Evolutionary conservation across 2,329 filamentous ascomycete species (phyloP).

Genomic region (Aspergillus caelatus): DNA sequence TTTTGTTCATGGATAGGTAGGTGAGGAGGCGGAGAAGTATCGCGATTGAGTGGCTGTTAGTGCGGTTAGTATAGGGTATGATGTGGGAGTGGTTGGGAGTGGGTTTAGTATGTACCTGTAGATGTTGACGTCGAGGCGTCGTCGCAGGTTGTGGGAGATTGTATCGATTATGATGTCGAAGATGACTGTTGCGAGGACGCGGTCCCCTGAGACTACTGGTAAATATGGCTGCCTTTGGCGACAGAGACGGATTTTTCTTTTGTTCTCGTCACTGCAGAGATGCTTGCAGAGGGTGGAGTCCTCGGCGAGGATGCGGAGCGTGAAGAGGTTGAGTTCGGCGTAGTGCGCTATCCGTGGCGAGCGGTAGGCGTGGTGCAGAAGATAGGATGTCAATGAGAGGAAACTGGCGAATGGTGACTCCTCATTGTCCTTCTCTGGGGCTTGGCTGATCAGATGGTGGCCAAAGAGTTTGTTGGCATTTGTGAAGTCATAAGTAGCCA

Average conservation of each 20-base stretch:
- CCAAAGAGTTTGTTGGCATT: constrained; percentile 96
- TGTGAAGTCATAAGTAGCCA: constrained; percentile 89
- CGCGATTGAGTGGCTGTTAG: constrained; percentile 67
- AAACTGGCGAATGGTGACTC: constrained; percentile 79
- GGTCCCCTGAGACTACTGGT: constrained; percentile 71
- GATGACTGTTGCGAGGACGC: constrained; percentile 73
- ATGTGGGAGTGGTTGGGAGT: not conserved
- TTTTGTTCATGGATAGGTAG: constrained; percentile 79
- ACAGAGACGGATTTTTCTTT: constrained; percentile 76
- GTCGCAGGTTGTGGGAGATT: constrained; percentile 89
- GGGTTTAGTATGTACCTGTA: constrained; percentile 61
- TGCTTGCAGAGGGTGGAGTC: constrained; percentile 80
- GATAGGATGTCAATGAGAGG: constrained; percentile 86
- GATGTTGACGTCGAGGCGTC: constrained; percentile 79
- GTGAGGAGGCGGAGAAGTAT: constrained; percentile 82
- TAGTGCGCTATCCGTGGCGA: constrained; percentile 79
- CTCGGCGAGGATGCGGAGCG: constrained; percentile 83
- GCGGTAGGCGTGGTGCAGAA: constrained; percentile 89
- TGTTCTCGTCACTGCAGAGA: constrained; percentile 78
- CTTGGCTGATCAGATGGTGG: constrained; percentile 72
- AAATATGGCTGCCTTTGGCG: constrained; percentile 86
- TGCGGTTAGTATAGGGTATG: constrained; percentile 4
- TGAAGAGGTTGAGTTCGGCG: constrained; percentile 80
- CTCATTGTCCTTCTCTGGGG: constrained; percentile 62
- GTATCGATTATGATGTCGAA: constrained; percentile 88